phyloP scores from a whole-genome alignment of 2,329 filamentous ascomycete species.

The Aureobasidium mangrovei region DNA sequence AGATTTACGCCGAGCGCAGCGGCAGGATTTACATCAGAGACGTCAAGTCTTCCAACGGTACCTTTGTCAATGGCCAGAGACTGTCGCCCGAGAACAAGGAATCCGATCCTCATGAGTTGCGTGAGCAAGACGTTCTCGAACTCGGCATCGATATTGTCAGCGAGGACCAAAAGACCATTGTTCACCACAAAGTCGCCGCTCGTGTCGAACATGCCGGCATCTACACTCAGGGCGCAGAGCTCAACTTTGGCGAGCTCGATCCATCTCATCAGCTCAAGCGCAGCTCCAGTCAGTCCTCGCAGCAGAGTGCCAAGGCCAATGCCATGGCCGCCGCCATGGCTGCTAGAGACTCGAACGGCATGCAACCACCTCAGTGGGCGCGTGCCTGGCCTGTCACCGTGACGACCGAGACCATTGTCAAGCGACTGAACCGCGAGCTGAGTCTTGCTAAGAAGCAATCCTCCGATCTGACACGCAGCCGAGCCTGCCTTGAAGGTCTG shows the following conservation, averaged over 20 bases:
- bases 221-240: constrained; percentile 63
- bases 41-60: constrained; percentile 97
- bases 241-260: constrained; percentile 88
- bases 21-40: constrained; percentile 95
- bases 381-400: constrained; percentile 83
- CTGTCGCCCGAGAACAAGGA: constrained; percentile 91
- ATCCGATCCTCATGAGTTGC: constrained; percentile 88
- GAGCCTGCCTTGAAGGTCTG: constrained; percentile 70
- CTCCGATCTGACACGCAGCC: constrained; percentile 73
- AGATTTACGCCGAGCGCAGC: constrained; percentile 71
- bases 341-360: constrained; percentile 38
- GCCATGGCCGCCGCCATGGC: constrained; percentile 18
- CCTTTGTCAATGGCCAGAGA: constrained; percentile 88
- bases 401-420: constrained; percentile 90
- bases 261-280: constrained; percentile 56
- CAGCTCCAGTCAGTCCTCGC: constrained; percentile 41
- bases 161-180: constrained; percentile 96
- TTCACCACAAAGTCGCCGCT: constrained; percentile 95
- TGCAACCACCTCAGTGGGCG: constrained; percentile 59
- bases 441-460: constrained; percentile 80
- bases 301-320: constrained; percentile 17
- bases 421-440: constrained; percentile 77
- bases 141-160: constrained; percentile 97
- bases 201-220: constrained; percentile 94
- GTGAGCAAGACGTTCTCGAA: constrained; percentile 85